Evolutionary conservation across 306 rosid genomes (phyloP).

Genomic region (Gleditsia sinensis): DNA sequence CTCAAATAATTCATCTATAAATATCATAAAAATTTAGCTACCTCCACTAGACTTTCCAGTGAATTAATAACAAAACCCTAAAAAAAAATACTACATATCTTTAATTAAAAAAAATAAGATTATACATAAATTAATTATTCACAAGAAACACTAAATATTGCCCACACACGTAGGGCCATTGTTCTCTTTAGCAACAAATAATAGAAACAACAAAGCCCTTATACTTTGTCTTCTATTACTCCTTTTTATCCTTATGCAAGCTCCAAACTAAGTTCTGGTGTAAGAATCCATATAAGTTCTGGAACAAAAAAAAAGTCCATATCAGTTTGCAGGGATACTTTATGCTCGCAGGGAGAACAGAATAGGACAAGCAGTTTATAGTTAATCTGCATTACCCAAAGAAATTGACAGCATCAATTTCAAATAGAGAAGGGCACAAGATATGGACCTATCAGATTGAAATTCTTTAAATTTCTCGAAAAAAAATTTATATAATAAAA

Average conservation of each 20-base stretch:
- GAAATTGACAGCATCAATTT: too few species aligned
- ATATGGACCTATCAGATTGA: too few species aligned
- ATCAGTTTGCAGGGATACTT: background rate
- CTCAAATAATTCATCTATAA: background rate
- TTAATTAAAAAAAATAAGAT: background rate
- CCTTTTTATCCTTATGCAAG: background rate
- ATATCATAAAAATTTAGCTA: background rate
- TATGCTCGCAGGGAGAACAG: background rate
- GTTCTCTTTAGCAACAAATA: background rate
- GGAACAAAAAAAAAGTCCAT: too few species aligned
- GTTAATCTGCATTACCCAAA: too few species aligned
- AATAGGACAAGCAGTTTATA: background rate
- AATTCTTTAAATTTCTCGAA: too few species aligned
- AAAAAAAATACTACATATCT: background rate
- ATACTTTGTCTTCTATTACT: background rate
- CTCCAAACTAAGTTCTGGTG: background rate
- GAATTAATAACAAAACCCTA: background rate
- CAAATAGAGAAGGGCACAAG: too few species aligned
- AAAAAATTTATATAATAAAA: too few species aligned
- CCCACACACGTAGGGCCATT: background rate
- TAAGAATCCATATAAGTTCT: background rate
- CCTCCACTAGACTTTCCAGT: background rate
- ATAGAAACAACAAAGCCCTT: conserved; percentile 9
- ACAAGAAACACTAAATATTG: background rate
- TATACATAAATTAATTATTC: background rate